Conservation (phyloP, 768 basidiomycete species). For the Pholiota molesta region DNA sequence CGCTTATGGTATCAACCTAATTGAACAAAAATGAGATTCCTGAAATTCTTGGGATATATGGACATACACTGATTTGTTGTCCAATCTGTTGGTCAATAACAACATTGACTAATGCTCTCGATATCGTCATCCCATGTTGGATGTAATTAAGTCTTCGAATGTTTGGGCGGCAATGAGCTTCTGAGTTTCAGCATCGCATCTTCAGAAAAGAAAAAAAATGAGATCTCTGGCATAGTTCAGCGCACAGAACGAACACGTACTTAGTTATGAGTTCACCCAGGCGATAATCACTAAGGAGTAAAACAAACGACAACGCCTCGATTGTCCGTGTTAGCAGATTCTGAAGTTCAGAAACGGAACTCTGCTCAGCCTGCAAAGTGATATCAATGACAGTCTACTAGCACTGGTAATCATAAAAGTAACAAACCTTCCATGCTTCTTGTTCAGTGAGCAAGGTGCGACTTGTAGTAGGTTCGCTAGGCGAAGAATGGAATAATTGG, state of each 20-base stretch:
- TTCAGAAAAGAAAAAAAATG: constrained; percentile 34
- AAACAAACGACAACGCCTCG: constrained; percentile 92
- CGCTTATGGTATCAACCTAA: constrained; percentile 96
- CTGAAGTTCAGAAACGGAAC: constrained; percentile 77
- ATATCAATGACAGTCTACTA: background rate
- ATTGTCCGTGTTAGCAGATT: constrained; percentile 81
- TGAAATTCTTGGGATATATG: constrained; percentile 9
- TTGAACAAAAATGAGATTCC: constrained; percentile 1
- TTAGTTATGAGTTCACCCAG: constrained; percentile 82
- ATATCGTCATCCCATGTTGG: constrained; percentile 86
- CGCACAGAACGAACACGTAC: constrained; percentile 45
- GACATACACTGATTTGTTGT: constrained; percentile 88
- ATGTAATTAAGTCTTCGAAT: constrained; percentile 87
- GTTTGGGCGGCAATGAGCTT: constrained; percentile 69
- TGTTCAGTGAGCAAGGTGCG: constrained; percentile 69
- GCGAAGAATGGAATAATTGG: constrained; percentile 83
- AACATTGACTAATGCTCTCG: constrained; percentile 89
- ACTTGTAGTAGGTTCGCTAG: constrained; percentile 64
- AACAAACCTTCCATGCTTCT: constrained; percentile 84
- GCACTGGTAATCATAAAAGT: background rate
- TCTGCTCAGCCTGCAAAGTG: constrained; percentile 69
- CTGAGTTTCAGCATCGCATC: constrained; percentile 76
- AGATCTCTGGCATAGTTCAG: constrained; percentile 3
- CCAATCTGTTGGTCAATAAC: constrained; percentile 98
- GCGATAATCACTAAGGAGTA: constrained; percentile 90